These are phyloP conservation scores for Tylopilus rubrobrunneus DNA, from an alignment of 768 basidiomycete genomes.

Conservation along the genomic window DNA sequence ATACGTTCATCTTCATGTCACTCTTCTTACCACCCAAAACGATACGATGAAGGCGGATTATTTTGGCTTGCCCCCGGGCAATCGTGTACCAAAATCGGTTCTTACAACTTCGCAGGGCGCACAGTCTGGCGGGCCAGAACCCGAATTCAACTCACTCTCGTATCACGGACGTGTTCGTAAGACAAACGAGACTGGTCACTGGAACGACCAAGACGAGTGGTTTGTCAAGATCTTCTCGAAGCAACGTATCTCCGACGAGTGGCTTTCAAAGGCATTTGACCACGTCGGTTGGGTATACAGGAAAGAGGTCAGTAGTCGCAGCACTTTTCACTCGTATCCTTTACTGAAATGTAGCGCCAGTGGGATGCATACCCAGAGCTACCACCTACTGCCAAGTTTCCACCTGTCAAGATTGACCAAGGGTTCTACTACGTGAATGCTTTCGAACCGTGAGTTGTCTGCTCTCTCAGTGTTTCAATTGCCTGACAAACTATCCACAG, in stretches of 20 bases:
- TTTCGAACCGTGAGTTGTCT: conserved; percentile 73
- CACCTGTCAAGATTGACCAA: conserved; percentile 71
- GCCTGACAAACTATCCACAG: conserved; percentile 32
- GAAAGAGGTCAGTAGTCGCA: conserved; percentile 54
- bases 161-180: conserved; percentile 61
- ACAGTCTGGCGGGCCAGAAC: conserved; percentile 50
- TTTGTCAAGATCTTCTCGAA: conserved; percentile 87
- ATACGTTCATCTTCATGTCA: conserved; percentile 86
- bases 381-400: conserved; percentile 61
- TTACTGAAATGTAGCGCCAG: conserved; percentile 33
- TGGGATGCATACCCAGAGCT: conserved; percentile 82
- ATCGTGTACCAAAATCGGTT: conserved; percentile 55
- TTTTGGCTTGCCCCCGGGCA: conserved; percentile 52
- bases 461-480: neutral
- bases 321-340: neutral
- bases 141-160: conserved; percentile 84
- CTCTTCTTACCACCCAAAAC: conserved; percentile 77
- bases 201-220: conserved; percentile 42
- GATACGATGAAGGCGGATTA: conserved; percentile 58
- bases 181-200: conserved; percentile 22
- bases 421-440: conserved; percentile 90
- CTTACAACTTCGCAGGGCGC: conserved; percentile 70
- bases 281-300: conserved; percentile 77
- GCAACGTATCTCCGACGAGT: conserved; percentile 58
- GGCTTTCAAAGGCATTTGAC: conserved; percentile 65